These are phyloP conservation scores for Trypanosomatidae sp. DNA, from an alignment of 208 protist species.

Conservation along the genomic window DNA sequence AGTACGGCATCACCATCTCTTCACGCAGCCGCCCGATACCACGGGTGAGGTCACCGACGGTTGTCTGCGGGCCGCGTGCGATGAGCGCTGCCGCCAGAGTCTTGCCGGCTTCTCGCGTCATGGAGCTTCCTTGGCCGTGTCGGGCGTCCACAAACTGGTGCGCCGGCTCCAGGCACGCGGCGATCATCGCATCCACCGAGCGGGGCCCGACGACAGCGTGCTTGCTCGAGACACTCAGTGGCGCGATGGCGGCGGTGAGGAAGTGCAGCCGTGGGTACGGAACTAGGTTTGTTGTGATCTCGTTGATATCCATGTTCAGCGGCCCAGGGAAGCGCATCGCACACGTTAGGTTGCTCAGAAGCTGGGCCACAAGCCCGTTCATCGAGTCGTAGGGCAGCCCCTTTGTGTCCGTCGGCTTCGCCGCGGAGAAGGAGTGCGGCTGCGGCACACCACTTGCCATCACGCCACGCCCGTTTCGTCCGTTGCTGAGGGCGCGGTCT, in stretches of 20 bases:
- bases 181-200: conserved; percentile 87
- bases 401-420: conserved; percentile 72
- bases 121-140: conserved; percentile 23
- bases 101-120: conserved; percentile 39
- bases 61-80: conserved; percentile 91
- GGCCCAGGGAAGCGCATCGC: conserved; percentile 94
- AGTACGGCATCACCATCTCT: conserved; percentile 88
- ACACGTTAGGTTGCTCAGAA: conserved; percentile 95
- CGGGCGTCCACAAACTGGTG: conserved; percentile 84
- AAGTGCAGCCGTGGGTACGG: conserved; percentile 95
- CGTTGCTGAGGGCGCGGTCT: conserved; percentile 42
- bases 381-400: conserved; percentile 94
- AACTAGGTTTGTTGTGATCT: conserved; percentile 97
- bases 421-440: conserved; percentile 53
- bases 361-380: conserved; percentile 95
- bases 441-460: conserved; percentile 31
- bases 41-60: conserved; percentile 92
- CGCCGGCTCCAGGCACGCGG: conserved; percentile 79
- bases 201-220: conserved; percentile 47
- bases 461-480: conserved; percentile 8
- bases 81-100: conserved; percentile 91
- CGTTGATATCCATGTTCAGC: conserved; percentile 98
- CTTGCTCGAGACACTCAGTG: conserved; percentile 76
- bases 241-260: conserved; percentile 89
- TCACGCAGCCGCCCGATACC: conserved; percentile 86